Evolutionary conservation across 2,329 filamentous ascomycete species (phyloP), one percentile per base, ranked within the genome.

Genomic region (Aspergillus vadensis): DNA sequence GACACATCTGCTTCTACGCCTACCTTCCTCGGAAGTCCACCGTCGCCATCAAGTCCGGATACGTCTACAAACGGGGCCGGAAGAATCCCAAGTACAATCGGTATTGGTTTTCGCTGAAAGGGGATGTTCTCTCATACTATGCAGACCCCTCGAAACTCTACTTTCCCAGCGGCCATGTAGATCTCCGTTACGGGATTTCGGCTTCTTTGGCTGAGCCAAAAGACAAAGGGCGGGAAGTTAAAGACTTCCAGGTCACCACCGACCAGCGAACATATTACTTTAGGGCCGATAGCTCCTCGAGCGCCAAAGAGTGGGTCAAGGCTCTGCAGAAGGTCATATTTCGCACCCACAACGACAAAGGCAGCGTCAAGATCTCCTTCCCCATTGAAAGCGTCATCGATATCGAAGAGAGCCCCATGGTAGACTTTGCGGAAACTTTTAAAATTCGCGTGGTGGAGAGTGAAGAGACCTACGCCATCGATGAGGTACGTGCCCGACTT

Each of bases 241-340:
- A 88, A 17, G 86, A 89, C 65, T 97, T 98, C 71, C 86, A 88
- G 6, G 87, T 98, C 47, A 88, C 88, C 7, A 97, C 92, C 0
- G 86, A 93, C 71, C 86, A 93, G 63, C 85, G 92, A 57, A 92
- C 87, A 1, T 97, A 95, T 76, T 85, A 92, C 69, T 96, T 98
- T 80, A 88, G 87, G 70, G 95, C 94, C 39, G 95, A 99, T 73
- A 97, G 91, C 72, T 83, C 86, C 1, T 84, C 88, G 4, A 97
- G 91, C 72, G 95, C 95, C 10, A 95, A 92, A 74, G 95, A 98
- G 80, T 99, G 95, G 95, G 93, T 97, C 49, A 95, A 95, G 76
- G 88, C 91, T 56, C 81, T 99, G 25, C 94, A 97, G 72, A 91
- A 95, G 61, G 93, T 97, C 67, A 97, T 98, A 59, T 98, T 98